A percentile compares a stretch with the other conserved stretches of the same genome.
phyloP scores from a whole-genome alignment of 768 basidiomycete species.

The Rhizopogon rudus region DNA sequence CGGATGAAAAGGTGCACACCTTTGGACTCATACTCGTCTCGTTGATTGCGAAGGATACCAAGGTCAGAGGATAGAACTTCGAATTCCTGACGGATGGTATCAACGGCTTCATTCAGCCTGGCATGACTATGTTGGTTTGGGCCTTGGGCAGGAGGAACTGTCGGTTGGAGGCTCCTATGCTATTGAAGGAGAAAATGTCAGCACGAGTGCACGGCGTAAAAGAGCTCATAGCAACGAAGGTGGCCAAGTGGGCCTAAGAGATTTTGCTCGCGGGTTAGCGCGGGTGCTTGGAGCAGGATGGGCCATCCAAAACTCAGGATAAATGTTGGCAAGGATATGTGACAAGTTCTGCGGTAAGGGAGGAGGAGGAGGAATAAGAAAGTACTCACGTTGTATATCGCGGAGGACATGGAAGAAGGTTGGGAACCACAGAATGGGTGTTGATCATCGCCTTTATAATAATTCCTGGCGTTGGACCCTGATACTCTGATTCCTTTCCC shows the following conservation, averaged over 20 bases:
- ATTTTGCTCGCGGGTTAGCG: constrained; percentile 20
- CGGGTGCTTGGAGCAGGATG: constrained; percentile 2
- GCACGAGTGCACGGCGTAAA: not conserved
- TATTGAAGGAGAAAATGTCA: constrained; percentile 20
- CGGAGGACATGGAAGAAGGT: constrained; percentile 32
- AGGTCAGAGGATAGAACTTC: constrained; percentile 70
- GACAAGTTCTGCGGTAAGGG: not conserved
- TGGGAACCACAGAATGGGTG: constrained; percentile 33
- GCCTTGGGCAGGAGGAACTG: constrained; percentile 39
- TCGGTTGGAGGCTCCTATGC: constrained; percentile 54
- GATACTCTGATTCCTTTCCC: constrained; percentile 27
- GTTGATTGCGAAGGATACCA: constrained; percentile 60
- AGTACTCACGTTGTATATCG: constrained; percentile 33
- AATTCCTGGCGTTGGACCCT: constrained; percentile 30
- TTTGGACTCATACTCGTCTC: constrained; percentile 89
- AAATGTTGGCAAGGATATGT: not conserved
- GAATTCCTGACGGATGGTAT: constrained; percentile 80
- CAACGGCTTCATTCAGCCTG: constrained; percentile 74
- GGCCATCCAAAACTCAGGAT: not conserved
- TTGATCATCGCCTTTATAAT: constrained; percentile 37
- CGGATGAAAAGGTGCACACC: constrained; percentile 42
- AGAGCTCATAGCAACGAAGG: not conserved
- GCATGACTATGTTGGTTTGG: constrained; percentile 34
- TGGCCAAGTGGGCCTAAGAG: constrained; percentile 4
- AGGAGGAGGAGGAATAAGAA: not conserved